Evolutionary conservation across 768 basidiomycete genomes (phyloP).

Genomic region (Hortiboletus campestris): DNA sequence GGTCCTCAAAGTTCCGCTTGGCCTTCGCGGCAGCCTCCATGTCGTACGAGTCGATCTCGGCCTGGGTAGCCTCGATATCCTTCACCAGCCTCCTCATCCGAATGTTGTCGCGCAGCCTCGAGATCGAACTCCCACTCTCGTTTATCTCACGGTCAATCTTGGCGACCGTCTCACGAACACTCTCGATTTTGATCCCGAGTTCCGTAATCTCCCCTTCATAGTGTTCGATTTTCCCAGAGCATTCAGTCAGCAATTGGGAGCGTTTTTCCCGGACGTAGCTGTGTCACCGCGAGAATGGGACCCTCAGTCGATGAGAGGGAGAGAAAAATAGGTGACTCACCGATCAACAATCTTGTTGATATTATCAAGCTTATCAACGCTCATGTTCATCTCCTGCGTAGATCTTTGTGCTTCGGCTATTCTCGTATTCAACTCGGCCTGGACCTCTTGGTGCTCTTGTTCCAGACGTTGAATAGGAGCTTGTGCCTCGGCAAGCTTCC

Average conservation of each 20-base stretch:
- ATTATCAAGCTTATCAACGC: conserved; percentile 56
- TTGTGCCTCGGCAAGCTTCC: conserved; percentile 56
- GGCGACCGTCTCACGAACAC: conserved; percentile 44
- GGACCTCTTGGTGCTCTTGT: conserved; percentile 46
- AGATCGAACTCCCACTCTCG: conserved; percentile 64
- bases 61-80: conserved; percentile 65
- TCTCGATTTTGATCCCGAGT: conserved; percentile 39
- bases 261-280: conserved; percentile 78
- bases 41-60: conserved; percentile 71
- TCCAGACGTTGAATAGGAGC: conserved; percentile 66
- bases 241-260: conserved; percentile 57
- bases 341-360: conserved; percentile 64
- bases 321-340: conserved; percentile 34
- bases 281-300: not conserved
- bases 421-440: conserved; percentile 49
- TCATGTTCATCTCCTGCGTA: conserved; percentile 65
- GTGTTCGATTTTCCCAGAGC: conserved; percentile 50
- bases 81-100: conserved; percentile 66
- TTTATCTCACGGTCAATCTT: conserved; percentile 76
- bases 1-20: conserved; percentile 78
- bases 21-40: conserved; percentile 86
- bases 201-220: conserved; percentile 46
- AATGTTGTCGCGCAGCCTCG: conserved; percentile 81
- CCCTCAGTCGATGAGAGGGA: not conserved
- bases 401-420: conserved; percentile 51